Percentiles rank a stretch among this genome's conserved stretches.
Conservation (phyloP, 2,329 filamentous ascomycete species). For the Aureobasidium subglaciale region DNA sequence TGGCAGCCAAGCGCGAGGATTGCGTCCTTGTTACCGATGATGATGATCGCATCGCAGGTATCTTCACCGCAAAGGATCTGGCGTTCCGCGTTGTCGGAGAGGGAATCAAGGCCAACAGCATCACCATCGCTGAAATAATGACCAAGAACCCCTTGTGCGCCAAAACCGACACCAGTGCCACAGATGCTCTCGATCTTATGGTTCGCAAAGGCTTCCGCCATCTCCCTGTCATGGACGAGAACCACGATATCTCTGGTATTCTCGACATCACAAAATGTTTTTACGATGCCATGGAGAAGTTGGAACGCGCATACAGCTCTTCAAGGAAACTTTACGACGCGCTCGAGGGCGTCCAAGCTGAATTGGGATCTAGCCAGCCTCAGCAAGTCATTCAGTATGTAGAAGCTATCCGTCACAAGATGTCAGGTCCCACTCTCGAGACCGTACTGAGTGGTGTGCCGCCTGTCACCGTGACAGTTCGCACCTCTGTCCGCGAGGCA, state of each 20-base stretch:
- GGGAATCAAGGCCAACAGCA: conserved; percentile 78
- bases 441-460: conserved; percentile 87
- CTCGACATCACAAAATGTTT: conserved; percentile 99
- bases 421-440: conserved; percentile 96
- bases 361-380: conserved; percentile 89
- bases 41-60: conserved; percentile 94
- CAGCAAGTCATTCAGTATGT: conserved; percentile 99
- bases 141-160: conserved; percentile 98
- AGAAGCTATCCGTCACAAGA: conserved; percentile 87
- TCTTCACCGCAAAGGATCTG: conserved; percentile 97
- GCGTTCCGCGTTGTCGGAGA: conserved; percentile 93
- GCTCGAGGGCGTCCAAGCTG: conserved; percentile 93
- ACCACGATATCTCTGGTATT: conserved; percentile 97
- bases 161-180: conserved; percentile 94
- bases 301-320: conserved; percentile 94
- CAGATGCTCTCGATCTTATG: conserved; percentile 95
- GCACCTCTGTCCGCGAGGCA: conserved; percentile 93
- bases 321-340: conserved; percentile 98
- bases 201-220: conserved; percentile 97
- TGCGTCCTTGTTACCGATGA: conserved; percentile 97
- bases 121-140: conserved; percentile 98
- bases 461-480: conserved; percentile 88
- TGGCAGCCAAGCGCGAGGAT: conserved; percentile 98
- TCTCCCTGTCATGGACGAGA: conserved; percentile 98
- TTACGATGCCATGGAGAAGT: conserved; percentile 99